Evolutionary conservation across 805 yeast genomes (phyloP), one percentile per base, ranked within the genome.

Genomic region (Scheffersomyces spartinae): DNA sequence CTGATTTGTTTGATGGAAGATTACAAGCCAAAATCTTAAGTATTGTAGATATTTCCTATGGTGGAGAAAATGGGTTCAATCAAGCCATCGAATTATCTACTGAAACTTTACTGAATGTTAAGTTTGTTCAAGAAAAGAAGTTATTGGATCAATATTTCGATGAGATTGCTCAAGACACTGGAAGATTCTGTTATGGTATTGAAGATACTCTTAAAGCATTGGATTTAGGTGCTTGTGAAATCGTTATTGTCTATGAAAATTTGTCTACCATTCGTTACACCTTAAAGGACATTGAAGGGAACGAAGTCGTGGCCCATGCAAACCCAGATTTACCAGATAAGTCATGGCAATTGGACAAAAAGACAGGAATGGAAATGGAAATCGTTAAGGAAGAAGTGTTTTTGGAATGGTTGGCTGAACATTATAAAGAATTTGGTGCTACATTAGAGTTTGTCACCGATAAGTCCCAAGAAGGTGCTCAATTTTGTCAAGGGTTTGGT

Each of bases 21-120:
- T 68, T 91, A 47, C 82, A 70, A 41, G 77, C 80, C 26, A 86
- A 85, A 58, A 75, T 91, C 44, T 70, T 91, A 34, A 83, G 85
- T 55, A 71, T 86, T 50, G 98, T 93, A 29, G 99, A 91, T 65
- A 81, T 91, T 30, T 86, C 97, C 3, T 91, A 91, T 49, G 99
- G 99, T 58, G 98, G 99, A 52, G 98, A 91, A 61, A 91, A 91
- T 53, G 99, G 99, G 24, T 91, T 91, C 68, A 91, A 91, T 64
- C 99, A 91, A 66, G 99, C 99, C 23, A 93, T 91, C 45, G 98
- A 91, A 59, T 68, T 91, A 40, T 81, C 96, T 17, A 95, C 96
- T 16, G 99, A 91, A 66, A 81, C 98, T 15, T 69, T 91, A 48
- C 80, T 96, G 25, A 91, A 88, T 53, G 99, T 91, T 41, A 91